Evolutionary conservation across 768 basidiomycete genomes (phyloP).

Genomic region (Lactifluus rugatus): DNA sequence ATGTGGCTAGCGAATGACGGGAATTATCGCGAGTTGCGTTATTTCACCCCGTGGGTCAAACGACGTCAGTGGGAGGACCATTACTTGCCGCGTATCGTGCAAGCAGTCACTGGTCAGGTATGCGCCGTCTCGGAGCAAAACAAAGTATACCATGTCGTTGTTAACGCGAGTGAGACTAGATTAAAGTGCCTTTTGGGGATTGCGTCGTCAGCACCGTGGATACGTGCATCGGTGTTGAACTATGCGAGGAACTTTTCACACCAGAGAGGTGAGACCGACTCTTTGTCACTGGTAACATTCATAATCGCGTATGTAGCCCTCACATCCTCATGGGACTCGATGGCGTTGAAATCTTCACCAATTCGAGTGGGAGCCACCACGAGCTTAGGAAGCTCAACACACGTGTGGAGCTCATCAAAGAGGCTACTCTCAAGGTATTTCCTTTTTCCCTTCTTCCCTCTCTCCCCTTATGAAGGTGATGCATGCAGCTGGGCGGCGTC

Average conservation of each 20-base stretch:
- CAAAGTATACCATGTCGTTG: not conserved
- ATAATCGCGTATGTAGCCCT: conserved; percentile 45
- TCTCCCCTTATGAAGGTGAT: not conserved
- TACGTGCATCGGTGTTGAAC: conserved; percentile 93
- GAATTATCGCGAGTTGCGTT: conserved; percentile 75
- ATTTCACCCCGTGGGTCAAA: conserved; percentile 94
- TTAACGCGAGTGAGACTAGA: conserved; percentile 33
- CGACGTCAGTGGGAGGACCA: conserved; percentile 87
- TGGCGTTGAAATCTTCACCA: conserved; percentile 98
- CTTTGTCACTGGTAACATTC: no score
- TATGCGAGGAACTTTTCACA: conserved; percentile 97
- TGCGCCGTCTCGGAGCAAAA: not conserved
- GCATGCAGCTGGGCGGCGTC: conserved; percentile 82
- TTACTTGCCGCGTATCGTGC: conserved; percentile 82
- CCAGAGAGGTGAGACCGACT: conserved; percentile 67
- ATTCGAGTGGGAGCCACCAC: conserved; percentile 97
- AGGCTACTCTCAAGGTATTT: conserved; percentile 84
- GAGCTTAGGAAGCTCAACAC: conserved; percentile 93
- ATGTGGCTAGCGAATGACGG: conserved; percentile 99
- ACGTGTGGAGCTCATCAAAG: conserved; percentile 90
- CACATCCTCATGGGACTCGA: conserved; percentile 98
- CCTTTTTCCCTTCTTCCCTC: not conserved
- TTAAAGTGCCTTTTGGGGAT: conserved; percentile 91
- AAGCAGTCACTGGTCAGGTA: conserved; percentile 78
- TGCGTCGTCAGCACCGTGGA: conserved; percentile 88